phyloP scores from a whole-genome alignment of 768 basidiomycete genomes.

The Mrakia hoshinonis region DNA sequence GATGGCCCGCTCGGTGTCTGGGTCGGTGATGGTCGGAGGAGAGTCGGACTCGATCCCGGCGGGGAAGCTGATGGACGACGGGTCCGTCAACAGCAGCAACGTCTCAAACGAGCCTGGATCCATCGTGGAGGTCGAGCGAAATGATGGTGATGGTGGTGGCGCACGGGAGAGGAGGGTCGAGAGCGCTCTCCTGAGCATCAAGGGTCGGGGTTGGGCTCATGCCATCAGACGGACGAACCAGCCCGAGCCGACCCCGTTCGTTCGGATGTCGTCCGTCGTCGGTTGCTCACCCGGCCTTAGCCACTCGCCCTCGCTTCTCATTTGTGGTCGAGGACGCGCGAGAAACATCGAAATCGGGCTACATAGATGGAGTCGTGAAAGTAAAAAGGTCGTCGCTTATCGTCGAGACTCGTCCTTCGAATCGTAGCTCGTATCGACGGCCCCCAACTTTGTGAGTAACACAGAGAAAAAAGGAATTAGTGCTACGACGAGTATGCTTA shows the following conservation, averaged over 20 bases:
- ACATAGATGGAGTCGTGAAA: not conserved
- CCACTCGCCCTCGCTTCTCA: too few species aligned
- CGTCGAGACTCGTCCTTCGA: slow-evolving; percentile 18
- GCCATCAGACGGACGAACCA: too few species aligned
- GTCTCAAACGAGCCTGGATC: not conserved
- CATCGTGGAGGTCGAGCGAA: not conserved
- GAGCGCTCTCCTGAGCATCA: not conserved
- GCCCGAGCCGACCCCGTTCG: too few species aligned
- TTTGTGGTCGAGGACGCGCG: not conserved
- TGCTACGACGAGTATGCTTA: not conserved
- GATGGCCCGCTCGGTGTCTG: slow-evolving; percentile 42
- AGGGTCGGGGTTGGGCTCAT: not conserved
- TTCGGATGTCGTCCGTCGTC: too few species aligned
- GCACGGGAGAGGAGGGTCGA: not conserved
- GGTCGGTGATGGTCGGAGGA: slow-evolving; percentile 22
- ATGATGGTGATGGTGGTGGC: not conserved
- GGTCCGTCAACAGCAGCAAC: slow-evolving; percentile 24
- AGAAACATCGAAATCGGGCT: not conserved
- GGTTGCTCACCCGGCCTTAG: too few species aligned
- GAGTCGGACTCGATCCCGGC: not conserved
- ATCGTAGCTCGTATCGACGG: slow-evolving; percentile 17
- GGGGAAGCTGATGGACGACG: slow-evolving; percentile 29
- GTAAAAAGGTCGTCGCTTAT: not conserved
- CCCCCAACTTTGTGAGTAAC: slow-evolving; percentile 14
- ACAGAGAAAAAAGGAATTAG: not conserved